Base-by-base conservation (phyloP, 345 rosid genomes). In the Pistacia integerrima region DNA sequence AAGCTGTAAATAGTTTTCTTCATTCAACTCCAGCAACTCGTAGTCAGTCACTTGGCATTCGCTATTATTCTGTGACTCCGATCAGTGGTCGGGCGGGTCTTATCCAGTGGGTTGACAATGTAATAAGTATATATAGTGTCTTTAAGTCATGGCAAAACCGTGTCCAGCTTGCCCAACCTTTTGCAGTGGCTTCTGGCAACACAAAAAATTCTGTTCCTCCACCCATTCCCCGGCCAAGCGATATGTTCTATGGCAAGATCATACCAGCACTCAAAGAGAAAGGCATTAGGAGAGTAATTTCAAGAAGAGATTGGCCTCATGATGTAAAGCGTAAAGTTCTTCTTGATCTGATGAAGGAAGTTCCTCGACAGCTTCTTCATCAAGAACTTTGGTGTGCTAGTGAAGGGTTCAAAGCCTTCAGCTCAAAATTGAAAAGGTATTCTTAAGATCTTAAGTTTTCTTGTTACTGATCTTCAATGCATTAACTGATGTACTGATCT, bases 271-370 rank as follows among this genome's bases (percentile, higher is more conserved):
- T 94, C 65, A 94, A 94, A 85, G 98, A 94, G 83, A 92, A 92
- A 84, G 96, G 98, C 64, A 91, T 94, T 64, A 92, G 89, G 81
- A 94, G 92, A 86, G 96, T 90, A 59, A 94, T 91, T 79, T 94
- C 98, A 73, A 88, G 98, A 85, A 91, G 96, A 82, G 98, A 94
- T 80, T 94, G 98, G 98, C 98, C 98, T 79, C 93, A 88, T 77
- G 98, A 94, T 81, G 98, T 94, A 61, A 94, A 94, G 88, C 93
- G 90, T 67, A 92, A 91, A 84, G 98, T 94, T 83, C 89, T 91
- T 73, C 79, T 91, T 75, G 98, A 94, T 87, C 92, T 94, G 67
- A 92, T 94, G 93, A 90, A 88, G 86, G 96, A 92, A 78, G 96
- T 89, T 77, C 98, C 97, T 18, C 89, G 78, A 70, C 96, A 94